Evolutionary conservation across 805 yeast genomes (phyloP).

Genomic region (Peterozyma toletana): DNA sequence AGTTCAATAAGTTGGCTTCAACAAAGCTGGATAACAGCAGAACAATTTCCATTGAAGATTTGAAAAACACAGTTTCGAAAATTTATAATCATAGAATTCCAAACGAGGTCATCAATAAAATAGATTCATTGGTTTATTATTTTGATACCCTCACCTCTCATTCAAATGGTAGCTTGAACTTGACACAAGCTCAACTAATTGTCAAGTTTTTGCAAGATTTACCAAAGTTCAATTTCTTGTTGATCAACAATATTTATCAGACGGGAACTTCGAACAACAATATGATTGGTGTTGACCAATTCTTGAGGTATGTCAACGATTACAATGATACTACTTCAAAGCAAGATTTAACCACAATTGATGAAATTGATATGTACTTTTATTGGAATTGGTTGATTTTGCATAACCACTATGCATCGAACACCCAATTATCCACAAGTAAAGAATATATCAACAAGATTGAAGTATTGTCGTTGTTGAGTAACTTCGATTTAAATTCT

Average conservation of each 20-base stretch:
- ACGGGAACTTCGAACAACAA: slow-evolving; percentile 13
- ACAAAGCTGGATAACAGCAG: not conserved
- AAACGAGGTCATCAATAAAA: slow-evolving; percentile 55
- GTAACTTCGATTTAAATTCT: slow-evolving; percentile 18
- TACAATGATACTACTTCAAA: slow-evolving; percentile 6
- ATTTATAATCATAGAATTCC: slow-evolving; percentile 23
- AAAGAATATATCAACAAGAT: slow-evolving; percentile 32
- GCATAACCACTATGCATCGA: slow-evolving; percentile 9
- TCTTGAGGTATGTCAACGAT: slow-evolving; percentile 16
- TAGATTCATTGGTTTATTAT: slow-evolving; percentile 37
- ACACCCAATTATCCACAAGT: slow-evolving; percentile 22
- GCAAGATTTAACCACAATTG: slow-evolving; percentile 13
- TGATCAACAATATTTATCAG: slow-evolving; percentile 13
- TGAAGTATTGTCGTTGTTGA: slow-evolving; percentile 17
- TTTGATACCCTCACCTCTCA: not conserved
- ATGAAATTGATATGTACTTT: slow-evolving; percentile 23
- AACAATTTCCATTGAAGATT: slow-evolving; percentile 13
- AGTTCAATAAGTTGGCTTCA: slow-evolving; percentile 11
- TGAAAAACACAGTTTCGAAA: slow-evolving; percentile 14
- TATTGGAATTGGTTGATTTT: slow-evolving; percentile 25
- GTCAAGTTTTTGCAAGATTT: slow-evolving; percentile 33
- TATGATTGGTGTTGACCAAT: slow-evolving; percentile 13
- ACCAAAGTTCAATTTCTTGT: slow-evolving; percentile 22
- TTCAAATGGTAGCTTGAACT: slow-evolving; percentile 33
- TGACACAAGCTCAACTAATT: slow-evolving; percentile 39